Evolutionary conservation across 1,284 basidiomycete species (phyloP), one percentile per base, ranked within the genome.

Genomic region (Malassezia caprae): DNA sequence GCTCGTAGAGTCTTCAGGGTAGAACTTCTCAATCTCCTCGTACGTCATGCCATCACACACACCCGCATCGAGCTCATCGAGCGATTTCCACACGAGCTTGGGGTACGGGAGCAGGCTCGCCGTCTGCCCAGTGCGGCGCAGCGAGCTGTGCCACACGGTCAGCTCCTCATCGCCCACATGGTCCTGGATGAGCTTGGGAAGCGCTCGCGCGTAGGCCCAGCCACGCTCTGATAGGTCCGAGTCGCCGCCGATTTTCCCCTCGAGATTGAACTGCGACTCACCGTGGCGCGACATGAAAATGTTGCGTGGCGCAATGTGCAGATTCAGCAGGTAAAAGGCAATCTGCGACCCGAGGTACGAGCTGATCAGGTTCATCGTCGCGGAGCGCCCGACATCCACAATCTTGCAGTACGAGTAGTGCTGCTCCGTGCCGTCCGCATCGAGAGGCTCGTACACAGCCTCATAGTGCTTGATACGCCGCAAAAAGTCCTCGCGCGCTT

Each of bases 11-110:
- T 99, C 94, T 63, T 99, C 94, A 0, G 94, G 94, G 73, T 96
- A 98, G 86, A 91, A 72, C 42, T 54, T 55, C 52, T 91, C 93
- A 55, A 98, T 96, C 79, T 98, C 93, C 78, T 90, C 86, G 73
- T 98, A 99, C 1, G 94, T 98, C 94, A 99, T 98, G 12, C 86
- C 90, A 76, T 99, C 94, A 69, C 94, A 99, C 13, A 99, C 94
- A 37, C 94, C 93, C 3, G 94, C 94, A 76, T 99, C 94, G 11
- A 99, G 80, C 76, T 99, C 94, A 71, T 99, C 94, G 31, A 99
- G 79, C 4, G 89, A 90, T 76, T 99, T 99, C 94, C 94, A 99
- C 0, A 91, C 96, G 61, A 98, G 79, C 73, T 98, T 94, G 40
- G 85, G 81, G 73, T 91, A 96, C 0, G 86, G 83, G 12, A 98